Evolutionary conservation across 2,329 filamentous ascomycete genomes (phyloP).

Genomic region (Colletotrichum camelliae): DNA sequence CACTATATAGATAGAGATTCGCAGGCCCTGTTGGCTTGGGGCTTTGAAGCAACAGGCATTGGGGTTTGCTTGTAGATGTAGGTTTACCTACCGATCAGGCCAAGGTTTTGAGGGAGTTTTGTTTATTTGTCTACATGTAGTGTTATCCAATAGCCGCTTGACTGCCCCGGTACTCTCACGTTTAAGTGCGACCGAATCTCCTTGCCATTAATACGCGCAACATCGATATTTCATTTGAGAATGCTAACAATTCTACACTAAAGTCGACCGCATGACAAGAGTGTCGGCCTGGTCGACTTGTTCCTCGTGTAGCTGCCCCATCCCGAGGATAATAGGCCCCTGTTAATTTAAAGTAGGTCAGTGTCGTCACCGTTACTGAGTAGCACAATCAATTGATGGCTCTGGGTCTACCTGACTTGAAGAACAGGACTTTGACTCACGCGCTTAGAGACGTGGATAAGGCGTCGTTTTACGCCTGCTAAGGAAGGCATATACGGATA

Average conservation of each 20-base stretch:
- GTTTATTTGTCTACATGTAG: neutral
- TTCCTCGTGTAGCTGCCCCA: too few species aligned
- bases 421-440: neutral
- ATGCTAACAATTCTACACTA: neutral
- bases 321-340: too few species aligned
- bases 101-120: too few species aligned
- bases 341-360: too few species aligned
- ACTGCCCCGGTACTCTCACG: too few species aligned
- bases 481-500: neutral
- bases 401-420: too few species aligned
- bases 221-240: neutral
- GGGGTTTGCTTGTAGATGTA: neutral
- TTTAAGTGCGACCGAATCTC: too few species aligned
- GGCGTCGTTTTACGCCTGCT: accelerated
- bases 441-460: neutral
- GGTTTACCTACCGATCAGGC: neutral
- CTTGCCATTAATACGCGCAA: neutral
- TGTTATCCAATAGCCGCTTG: neutral
- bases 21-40: accelerated
- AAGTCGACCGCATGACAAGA: too few species aligned
- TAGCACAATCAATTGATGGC: too few species aligned
- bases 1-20: neutral
- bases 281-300: too few species aligned
- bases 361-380: too few species aligned
- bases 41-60: neutral